phyloP scores from a whole-genome alignment of 768 basidiomycete genomes.

The Leucocoprinus leucothites region DNA sequence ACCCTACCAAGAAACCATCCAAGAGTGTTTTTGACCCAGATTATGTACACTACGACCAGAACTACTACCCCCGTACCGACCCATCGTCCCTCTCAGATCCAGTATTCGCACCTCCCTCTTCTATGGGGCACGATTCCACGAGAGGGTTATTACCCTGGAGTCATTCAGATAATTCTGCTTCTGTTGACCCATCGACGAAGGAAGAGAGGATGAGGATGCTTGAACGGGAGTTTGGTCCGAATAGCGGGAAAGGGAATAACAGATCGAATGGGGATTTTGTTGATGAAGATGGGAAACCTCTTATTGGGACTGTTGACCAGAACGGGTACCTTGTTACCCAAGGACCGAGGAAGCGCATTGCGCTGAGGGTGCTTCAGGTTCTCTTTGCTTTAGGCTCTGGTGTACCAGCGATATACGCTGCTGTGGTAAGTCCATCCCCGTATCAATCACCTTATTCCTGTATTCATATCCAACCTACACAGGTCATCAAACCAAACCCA shows the following conservation, averaged over 20 bases:
- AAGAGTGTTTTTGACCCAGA: conserved; percentile 18
- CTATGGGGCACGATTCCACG: conserved; percentile 37
- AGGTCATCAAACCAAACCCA: conserved; percentile 47
- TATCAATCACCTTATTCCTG: neutral
- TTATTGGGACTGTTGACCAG: conserved; percentile 56
- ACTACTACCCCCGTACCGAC: conserved; percentile 25
- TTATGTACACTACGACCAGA: conserved; percentile 22
- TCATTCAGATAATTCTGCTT: conserved; percentile 32
- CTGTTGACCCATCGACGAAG: conserved; percentile 49
- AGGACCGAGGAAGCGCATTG: conserved; percentile 57
- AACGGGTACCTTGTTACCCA: conserved; percentile 59
- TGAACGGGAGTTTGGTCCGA: conserved; percentile 61
- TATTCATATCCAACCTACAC: neutral
- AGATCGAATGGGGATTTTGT: conserved; percentile 25
- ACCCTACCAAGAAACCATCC: conserved; percentile 20
- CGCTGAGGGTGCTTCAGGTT: conserved; percentile 45
- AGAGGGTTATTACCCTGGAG: conserved; percentile 39
- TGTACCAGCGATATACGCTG: conserved; percentile 59
- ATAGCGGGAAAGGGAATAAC: conserved; percentile 26
- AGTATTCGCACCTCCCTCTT: conserved; percentile 27
- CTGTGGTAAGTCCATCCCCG: conserved; percentile 41
- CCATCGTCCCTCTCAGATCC: conserved; percentile 28
- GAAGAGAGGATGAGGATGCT: conserved; percentile 72
- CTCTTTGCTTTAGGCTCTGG: conserved; percentile 49
- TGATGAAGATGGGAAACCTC: conserved; percentile 45